Conservation (phyloP, 2,329 filamentous ascomycete genomes). For the Claviceps humidiphila region DNA sequence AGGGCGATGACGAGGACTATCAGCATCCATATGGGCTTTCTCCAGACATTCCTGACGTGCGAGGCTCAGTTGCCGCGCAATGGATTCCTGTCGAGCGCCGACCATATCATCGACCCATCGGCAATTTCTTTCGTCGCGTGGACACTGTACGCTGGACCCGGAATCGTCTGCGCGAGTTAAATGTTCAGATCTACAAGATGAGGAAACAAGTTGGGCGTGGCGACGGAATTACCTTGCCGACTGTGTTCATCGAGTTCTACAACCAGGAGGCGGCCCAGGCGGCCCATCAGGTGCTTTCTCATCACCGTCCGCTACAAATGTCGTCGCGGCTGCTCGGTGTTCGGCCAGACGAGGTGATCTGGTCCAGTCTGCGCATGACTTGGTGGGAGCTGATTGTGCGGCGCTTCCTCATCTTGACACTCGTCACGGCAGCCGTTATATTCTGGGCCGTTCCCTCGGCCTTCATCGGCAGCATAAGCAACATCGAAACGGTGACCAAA, state of each 20-base stretch:
- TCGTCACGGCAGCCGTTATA: constrained; percentile 65
- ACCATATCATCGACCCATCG: constrained; percentile 56
- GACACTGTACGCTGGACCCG: constrained; percentile 91
- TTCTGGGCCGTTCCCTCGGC: constrained; percentile 75
- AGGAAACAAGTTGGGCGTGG: constrained; percentile 61
- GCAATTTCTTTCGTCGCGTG: constrained; percentile 70
- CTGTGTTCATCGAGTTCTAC: constrained; percentile 85
- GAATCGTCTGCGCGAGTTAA: constrained; percentile 28
- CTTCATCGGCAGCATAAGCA: constrained; percentile 73
- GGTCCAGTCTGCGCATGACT: constrained; percentile 68
- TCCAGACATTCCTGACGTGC: constrained; percentile 24
- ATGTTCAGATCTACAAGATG: constrained; percentile 43
- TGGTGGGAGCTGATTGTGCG: constrained; percentile 79
- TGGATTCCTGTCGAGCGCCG: constrained; percentile 64
- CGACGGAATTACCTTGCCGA: constrained; percentile 52
- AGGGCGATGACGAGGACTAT: constrained; percentile 19
- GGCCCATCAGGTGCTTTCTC: constrained; percentile 74
- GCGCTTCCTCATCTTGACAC: constrained; percentile 52
- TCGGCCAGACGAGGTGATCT: constrained; percentile 71
- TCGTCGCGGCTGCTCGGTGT: constrained; percentile 74
- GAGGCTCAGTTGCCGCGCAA: constrained; percentile 48
- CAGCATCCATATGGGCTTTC: constrained; percentile 24
- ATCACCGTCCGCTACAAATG: constrained; percentile 81
- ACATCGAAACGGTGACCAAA: constrained; percentile 56
- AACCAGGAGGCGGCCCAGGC: constrained; percentile 72